Evolutionary conservation across 2,329 filamentous ascomycete genomes (phyloP).

Genomic region (Apiospora hydei): DNA sequence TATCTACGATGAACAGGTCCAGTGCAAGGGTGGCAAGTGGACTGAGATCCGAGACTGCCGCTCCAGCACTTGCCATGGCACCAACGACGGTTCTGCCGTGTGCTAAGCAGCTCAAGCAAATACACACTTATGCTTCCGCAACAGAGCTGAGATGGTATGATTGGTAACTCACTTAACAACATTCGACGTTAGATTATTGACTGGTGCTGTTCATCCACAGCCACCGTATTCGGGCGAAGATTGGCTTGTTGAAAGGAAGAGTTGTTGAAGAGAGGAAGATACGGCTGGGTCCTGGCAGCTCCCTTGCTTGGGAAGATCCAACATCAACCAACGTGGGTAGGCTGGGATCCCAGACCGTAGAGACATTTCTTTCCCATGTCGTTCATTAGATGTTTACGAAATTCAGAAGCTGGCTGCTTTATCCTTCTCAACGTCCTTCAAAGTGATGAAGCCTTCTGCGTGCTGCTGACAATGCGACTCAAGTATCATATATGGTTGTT

Average conservation of each 20-base stretch:
- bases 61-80: slow-evolving; percentile 27
- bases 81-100: slow-evolving; percentile 27
- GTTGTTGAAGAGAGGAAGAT: neutral
- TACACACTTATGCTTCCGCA: too few species aligned
- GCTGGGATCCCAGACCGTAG: neutral
- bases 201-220: neutral
- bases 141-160: neutral
- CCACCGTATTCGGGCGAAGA: neutral
- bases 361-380: neutral
- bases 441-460: neutral
- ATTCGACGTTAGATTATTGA: too few species aligned
- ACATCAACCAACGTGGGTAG: neutral
- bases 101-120: slow-evolving; percentile 3
- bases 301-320: neutral
- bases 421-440: too few species aligned
- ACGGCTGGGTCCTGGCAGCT: neutral
- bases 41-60: slow-evolving; percentile 31
- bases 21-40: slow-evolving; percentile 29
- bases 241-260: neutral
- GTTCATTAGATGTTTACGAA: neutral
- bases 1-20: slow-evolving; percentile 24
- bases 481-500: too few species aligned
- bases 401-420: neutral
- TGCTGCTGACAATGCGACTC: too few species aligned
- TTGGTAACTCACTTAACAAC: neutral